Conservation (phyloP, 371 early-diverging fungal genomes). For the Mucor lusitanicus region DNA sequence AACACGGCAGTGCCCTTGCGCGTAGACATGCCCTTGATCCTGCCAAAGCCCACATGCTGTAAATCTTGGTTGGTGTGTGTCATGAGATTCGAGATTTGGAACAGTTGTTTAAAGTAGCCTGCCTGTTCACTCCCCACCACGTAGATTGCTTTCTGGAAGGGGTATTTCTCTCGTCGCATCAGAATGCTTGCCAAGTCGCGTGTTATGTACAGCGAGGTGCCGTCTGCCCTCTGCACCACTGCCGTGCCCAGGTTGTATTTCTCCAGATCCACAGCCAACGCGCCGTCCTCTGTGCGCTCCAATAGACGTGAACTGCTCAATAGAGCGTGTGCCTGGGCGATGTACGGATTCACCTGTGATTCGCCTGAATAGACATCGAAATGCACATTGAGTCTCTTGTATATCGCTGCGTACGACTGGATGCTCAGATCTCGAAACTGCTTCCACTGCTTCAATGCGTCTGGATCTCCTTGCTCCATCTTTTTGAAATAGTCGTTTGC, state of each 20-base stretch:
- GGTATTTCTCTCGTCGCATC: slow-evolving; percentile 75
- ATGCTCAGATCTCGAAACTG: slow-evolving; percentile 90
- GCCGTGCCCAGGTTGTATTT: slow-evolving; percentile 74
- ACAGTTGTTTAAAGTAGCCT: slow-evolving; percentile 91
- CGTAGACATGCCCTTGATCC: slow-evolving; percentile 96
- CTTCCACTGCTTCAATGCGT: slow-evolving; percentile 81
- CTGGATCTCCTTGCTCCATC: slow-evolving; percentile 92
- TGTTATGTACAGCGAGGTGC: slow-evolving; percentile 93
- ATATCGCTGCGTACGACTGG: slow-evolving; percentile 82
- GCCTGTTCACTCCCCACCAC: slow-evolving; percentile 94
- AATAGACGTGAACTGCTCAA: slow-evolving; percentile 51
- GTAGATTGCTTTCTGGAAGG: slow-evolving; percentile 84
- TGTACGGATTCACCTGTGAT: slow-evolving; percentile 79
- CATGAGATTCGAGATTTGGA: slow-evolving; percentile 76
- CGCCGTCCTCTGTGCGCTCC: slow-evolving; percentile 63
- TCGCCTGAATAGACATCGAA: slow-evolving; percentile 99
- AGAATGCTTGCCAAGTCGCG: slow-evolving; percentile 95
- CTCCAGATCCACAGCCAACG: slow-evolving; percentile 75
- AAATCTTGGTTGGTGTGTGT: slow-evolving; percentile 19
- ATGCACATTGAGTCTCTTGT: slow-evolving; percentile 83
- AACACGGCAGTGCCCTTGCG: slow-evolving; percentile 96
- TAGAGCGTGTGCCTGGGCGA: slow-evolving; percentile 67
- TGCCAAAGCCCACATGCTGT: slow-evolving; percentile 90
- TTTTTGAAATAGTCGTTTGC: slow-evolving; percentile 91
- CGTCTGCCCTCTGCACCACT: slow-evolving; percentile 86